These are phyloP conservation scores for Pichia exigua DNA, from an alignment of 805 yeast species.

Conservation along the genomic window DNA sequence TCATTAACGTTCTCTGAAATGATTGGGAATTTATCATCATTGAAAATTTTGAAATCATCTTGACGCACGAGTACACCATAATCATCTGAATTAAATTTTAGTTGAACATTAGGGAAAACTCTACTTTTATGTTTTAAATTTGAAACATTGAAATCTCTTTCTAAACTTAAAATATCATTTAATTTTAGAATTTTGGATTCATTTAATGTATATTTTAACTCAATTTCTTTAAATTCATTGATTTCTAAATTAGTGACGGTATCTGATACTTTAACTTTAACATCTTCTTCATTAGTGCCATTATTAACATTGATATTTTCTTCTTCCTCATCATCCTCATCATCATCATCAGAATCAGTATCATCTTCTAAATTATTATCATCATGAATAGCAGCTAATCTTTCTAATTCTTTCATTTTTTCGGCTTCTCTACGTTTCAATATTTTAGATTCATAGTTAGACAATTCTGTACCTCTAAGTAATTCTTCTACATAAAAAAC, in stretches of 20 bases:
- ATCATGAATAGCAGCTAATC: slow-evolving; percentile 27
- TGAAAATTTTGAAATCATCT: slow-evolving; percentile 52
- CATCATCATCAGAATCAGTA: slow-evolving; percentile 25
- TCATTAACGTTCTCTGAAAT: slow-evolving; percentile 12
- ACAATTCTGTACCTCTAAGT: slow-evolving; percentile 43
- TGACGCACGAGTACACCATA: slow-evolving; percentile 75
- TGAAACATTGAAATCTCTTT: slow-evolving; percentile 50
- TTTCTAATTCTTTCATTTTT: slow-evolving; percentile 23
- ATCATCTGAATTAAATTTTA: slow-evolving; percentile 64
- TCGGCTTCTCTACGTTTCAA: slow-evolving; percentile 32
- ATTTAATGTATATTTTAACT: slow-evolving; percentile 11
- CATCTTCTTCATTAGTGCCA: neutral
- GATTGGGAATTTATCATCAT: slow-evolving; percentile 32
- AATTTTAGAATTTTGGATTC: slow-evolving; percentile 16
- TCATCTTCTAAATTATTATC: slow-evolving; percentile 19
- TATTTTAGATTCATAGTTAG: slow-evolving; percentile 38
- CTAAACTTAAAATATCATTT: slow-evolving; percentile 35
- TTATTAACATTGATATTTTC: neutral
- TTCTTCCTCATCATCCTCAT: slow-evolving; percentile 12
- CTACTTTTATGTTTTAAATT: slow-evolving; percentile 41
- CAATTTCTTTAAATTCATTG: slow-evolving; percentile 17
- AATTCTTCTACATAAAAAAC: slow-evolving; percentile 40
- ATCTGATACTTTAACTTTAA: neutral
- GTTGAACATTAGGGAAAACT: slow-evolving; percentile 70
- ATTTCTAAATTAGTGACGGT: neutral